Conservation (phyloP, 805 yeast genomes). For the Metschnikowia continentalis region DNA sequence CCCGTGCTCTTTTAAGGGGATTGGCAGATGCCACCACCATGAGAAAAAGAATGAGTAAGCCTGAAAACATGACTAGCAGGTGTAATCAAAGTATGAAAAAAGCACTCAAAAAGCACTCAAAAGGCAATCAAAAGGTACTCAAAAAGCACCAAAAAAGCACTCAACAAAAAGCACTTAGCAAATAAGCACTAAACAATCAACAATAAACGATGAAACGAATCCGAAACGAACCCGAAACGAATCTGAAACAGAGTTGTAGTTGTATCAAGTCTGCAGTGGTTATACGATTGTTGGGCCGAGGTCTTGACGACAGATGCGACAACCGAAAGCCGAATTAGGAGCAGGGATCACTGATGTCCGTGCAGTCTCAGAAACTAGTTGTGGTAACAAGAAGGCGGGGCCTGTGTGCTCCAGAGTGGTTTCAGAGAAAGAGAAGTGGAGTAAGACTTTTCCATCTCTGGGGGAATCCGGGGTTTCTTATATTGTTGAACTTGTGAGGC, state of each 20-base stretch:
- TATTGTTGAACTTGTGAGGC: too few species aligned
- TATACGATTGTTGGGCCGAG: too few species aligned
- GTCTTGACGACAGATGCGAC: background rate
- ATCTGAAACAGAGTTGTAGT: too few species aligned
- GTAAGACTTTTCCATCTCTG: background rate
- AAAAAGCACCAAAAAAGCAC: background rate
- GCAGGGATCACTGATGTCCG: background rate
- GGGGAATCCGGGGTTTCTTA: background rate
- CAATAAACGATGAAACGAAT: too few species aligned
- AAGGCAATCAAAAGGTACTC: background rate
- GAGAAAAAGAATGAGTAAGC: background rate
- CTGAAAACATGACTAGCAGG: too few species aligned
- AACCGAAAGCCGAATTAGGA: background rate
- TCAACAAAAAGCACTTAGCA: too few species aligned
- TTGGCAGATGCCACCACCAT: constrained; percentile 9
- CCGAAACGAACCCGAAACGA: too few species aligned
- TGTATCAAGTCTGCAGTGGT: too few species aligned
- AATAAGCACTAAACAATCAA: too few species aligned
- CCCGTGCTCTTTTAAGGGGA: constrained; percentile 14
- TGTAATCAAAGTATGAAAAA: too few species aligned
- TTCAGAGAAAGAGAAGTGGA: background rate
- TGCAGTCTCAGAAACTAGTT: background rate
- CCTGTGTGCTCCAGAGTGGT: background rate
- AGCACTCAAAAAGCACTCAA: background rate
- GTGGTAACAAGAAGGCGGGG: too few species aligned